Evolutionary conservation across 768 basidiomycete species (phyloP).

Genomic region (Naganishia antarctica): DNA sequence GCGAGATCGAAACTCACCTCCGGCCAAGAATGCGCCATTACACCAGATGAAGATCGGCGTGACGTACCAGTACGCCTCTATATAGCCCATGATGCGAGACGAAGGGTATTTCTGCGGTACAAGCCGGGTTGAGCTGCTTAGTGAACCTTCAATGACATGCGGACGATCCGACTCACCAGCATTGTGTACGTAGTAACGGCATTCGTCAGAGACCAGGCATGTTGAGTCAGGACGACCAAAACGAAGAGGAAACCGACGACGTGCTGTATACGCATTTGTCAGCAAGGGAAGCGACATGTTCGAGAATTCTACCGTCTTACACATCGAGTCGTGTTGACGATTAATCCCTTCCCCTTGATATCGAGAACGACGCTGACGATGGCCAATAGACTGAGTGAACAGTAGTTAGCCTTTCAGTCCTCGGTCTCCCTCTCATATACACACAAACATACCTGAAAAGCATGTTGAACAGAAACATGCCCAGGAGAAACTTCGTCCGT

Average conservation of each 20-base stretch:
- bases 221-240: neutral
- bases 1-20: neutral
- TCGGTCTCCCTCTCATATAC: no score
- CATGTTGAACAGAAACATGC: neutral
- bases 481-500: neutral
- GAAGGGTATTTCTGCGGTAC: neutral
- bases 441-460: neutral
- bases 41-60: neutral
- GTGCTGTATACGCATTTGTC: neutral
- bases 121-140: neutral
- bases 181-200: neutral
- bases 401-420: no score
- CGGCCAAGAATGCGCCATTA: neutral
- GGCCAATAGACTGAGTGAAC: neutral
- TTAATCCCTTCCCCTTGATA: neutral
- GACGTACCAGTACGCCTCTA: neutral
- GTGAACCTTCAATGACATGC: neutral
- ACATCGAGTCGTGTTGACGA: neutral
- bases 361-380: neutral
- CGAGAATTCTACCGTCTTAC: neutral
- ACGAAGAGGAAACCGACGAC: neutral
- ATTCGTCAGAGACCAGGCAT: neutral
- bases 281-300: neutral
- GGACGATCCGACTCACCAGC: neutral
- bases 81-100: neutral